Percentiles rank a stretch among this genome's conserved stretches.
Evolutionary conservation across 768 basidiomycete species (phyloP).

Genomic region (Russula olivacea): DNA sequence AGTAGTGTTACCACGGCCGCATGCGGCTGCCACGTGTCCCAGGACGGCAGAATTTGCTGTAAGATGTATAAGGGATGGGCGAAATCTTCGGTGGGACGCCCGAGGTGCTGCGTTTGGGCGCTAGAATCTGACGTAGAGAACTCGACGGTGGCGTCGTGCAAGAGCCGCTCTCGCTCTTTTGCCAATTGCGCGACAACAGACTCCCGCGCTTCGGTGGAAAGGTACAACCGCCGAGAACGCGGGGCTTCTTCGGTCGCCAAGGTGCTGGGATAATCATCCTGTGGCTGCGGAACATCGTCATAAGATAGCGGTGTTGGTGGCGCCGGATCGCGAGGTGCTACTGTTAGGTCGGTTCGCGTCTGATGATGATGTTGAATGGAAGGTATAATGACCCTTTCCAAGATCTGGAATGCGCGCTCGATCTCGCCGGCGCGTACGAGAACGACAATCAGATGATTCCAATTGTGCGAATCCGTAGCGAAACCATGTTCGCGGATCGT

Average conservation of each 20-base stretch:
- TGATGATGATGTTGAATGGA: slow-evolving; percentile 28
- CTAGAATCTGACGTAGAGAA: background rate
- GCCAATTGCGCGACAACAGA: slow-evolving; percentile 8
- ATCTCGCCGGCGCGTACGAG: slow-evolving; percentile 74
- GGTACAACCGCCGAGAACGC: background rate
- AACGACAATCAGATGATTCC: slow-evolving; percentile 77
- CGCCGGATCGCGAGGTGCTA: slow-evolving; percentile 19
- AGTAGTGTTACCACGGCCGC: slow-evolving; percentile 43
- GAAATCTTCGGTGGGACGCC: slow-evolving; percentile 38
- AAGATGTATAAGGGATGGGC: slow-evolving; percentile 56
- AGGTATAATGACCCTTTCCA: slow-evolving; percentile 71
- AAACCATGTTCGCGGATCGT: slow-evolving; percentile 57
- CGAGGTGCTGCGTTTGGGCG: slow-evolving; percentile 6
- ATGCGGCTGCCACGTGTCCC: slow-evolving; percentile 66
- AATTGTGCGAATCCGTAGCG: slow-evolving; percentile 82
- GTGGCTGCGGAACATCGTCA: slow-evolving; percentile 24
- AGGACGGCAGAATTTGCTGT: slow-evolving; percentile 56
- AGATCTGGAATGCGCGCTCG: slow-evolving; percentile 76
- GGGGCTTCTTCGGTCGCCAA: slow-evolving; percentile 22
- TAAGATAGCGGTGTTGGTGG: slow-evolving; percentile 29
- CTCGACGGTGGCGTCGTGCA: background rate
- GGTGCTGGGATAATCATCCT: background rate
- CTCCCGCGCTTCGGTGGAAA: slow-evolving; percentile 7
- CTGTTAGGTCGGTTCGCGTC: background rate
- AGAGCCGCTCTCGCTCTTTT: background rate